phyloP scores from a whole-genome alignment of 225 moss, liverwort and hornwort genomes.

The Neckera pumila region DNA sequence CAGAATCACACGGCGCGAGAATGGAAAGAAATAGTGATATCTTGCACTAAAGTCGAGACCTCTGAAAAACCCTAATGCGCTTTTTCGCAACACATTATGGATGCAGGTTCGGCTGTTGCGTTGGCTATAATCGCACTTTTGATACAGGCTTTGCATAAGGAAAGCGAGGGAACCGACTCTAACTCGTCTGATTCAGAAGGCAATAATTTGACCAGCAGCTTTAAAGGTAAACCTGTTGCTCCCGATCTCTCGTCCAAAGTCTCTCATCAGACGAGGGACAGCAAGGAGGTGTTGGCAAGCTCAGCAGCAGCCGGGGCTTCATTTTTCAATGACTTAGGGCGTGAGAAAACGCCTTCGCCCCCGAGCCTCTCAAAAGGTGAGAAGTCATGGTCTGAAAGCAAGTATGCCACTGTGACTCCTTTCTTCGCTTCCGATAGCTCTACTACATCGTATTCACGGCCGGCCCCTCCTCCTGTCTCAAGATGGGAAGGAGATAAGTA shows the following conservation, averaged over 20 bases:
- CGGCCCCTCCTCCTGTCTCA: background rate
- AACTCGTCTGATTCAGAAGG: background rate
- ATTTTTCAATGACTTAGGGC: background rate
- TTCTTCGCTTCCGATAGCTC: slow-evolving; percentile 8
- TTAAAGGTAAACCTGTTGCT: slow-evolving; percentile 11
- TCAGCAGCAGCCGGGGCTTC: slow-evolving; percentile 6
- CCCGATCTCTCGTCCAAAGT: background rate
- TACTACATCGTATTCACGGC: background rate
- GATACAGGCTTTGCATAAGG: slow-evolving; percentile 9
- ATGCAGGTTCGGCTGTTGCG: slow-evolving; percentile 37
- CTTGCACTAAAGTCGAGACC: background rate
- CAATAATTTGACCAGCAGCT: background rate
- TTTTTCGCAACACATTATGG: background rate
- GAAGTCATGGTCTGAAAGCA: background rate
- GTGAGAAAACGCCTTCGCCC: background rate
- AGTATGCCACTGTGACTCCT: slow-evolving; percentile 5
- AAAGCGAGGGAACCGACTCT: background rate
- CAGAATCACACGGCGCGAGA: background rate
- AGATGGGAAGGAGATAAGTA: slow-evolving; percentile 9
- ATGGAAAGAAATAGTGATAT: background rate
- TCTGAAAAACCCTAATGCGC: background rate
- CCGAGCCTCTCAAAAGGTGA: slow-evolving; percentile 11
- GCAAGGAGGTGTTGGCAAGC: slow-evolving; percentile 2
- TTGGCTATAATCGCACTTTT: slow-evolving; percentile 22
- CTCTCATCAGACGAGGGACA: background rate